phyloP scores from a whole-genome alignment of 2,329 filamentous ascomycete genomes.

The Clarireedia homoeocarpa region DNA sequence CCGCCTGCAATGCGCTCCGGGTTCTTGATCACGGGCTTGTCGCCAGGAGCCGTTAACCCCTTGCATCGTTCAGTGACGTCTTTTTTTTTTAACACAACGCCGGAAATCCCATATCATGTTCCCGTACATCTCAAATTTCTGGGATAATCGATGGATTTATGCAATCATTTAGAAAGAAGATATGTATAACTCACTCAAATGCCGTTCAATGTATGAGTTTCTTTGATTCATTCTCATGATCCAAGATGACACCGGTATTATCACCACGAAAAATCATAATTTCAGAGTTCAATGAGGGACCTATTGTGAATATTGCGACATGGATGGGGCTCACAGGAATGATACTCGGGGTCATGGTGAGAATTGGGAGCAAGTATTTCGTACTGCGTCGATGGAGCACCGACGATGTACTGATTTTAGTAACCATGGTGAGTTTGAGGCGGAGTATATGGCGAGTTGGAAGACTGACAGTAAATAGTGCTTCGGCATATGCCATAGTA shows the following conservation, averaged over 20 bases:
- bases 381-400: slow-evolving; percentile 11
- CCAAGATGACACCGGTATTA: not conserved
- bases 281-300: slow-evolving; percentile 33
- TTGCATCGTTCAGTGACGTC: not conserved
- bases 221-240: not conserved
- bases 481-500: slow-evolving; percentile 7
- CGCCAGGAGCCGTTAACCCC: not conserved
- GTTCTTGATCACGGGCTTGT: not conserved
- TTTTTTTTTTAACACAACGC: not conserved
- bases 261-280: slow-evolving; percentile 25
- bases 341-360: slow-evolving; percentile 30
- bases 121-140: not conserved
- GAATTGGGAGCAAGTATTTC: slow-evolving; percentile 24
- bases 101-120: not conserved
- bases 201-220: not conserved
- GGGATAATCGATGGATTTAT: not conserved
- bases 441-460: slow-evolving; percentile 3
- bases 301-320: slow-evolving; percentile 32
- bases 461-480: slow-evolving; percentile 7
- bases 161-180: not conserved
- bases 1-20: too few species aligned
- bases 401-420: slow-evolving; percentile 15
- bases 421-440: slow-evolving; percentile 11
- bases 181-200: slow-evolving; percentile 1
- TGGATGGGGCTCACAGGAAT: slow-evolving; percentile 32